These are phyloP conservation scores for Eucalyptus rudis DNA, from an alignment of 345 rosid species.

Conservation along the genomic window DNA sequence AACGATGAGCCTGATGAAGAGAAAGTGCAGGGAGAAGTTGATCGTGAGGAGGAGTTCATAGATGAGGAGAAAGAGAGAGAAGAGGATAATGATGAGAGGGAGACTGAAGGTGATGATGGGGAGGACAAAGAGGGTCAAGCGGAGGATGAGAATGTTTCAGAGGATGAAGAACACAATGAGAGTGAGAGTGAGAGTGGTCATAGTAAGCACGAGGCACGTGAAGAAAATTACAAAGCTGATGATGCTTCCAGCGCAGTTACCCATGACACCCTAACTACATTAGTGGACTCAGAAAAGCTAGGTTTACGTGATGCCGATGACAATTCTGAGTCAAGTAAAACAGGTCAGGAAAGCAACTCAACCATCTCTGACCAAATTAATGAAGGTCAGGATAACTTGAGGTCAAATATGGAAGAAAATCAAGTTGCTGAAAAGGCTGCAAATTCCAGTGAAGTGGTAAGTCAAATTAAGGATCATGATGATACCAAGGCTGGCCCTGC, in stretches of 20 bases:
- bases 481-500: background rate
- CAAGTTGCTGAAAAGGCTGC: background rate
- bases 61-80: constrained; percentile 11
- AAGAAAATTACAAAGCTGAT: constrained; percentile 75
- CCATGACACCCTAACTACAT: constrained; percentile 32
- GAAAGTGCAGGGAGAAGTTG: background rate
- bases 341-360: background rate
- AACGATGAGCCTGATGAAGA: constrained; percentile 6
- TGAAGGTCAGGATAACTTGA: background rate
- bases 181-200: constrained; percentile 17
- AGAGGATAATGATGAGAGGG: constrained; percentile 5
- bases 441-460: background rate
- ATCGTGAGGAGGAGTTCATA: constrained; percentile 8
- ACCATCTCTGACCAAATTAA: background rate
- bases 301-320: constrained; percentile 20
- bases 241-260: constrained; percentile 98
- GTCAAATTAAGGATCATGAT: background rate
- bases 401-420: background rate
- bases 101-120: constrained; percentile 29
- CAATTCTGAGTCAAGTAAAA: background rate
- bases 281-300: constrained; percentile 18
- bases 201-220: constrained; percentile 60
- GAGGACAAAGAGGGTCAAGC: constrained; percentile 31
- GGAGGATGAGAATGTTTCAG: constrained; percentile 8
- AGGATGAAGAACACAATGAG: constrained; percentile 26